These are phyloP conservation scores for Kingdonia uniflora DNA, from an alignment of 164 flowering plant species.

Conservation along the genomic window DNA sequence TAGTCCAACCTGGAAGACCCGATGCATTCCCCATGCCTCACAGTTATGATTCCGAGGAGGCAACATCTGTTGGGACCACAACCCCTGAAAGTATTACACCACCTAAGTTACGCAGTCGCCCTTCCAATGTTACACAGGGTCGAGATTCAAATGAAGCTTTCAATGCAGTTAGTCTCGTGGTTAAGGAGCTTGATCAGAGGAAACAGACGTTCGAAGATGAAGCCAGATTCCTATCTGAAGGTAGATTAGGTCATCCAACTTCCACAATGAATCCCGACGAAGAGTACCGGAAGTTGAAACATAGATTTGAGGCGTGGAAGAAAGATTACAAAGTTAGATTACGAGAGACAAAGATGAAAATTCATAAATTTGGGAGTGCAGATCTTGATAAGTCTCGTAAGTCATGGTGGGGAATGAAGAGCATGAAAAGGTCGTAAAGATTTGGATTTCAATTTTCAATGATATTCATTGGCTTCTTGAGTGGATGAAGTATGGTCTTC, in stretches of 20 bases:
- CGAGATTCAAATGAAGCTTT: conserved; percentile 33
- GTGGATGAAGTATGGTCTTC: too few species aligned
- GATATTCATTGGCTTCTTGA: too few species aligned
- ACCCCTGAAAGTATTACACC: conserved; percentile 59
- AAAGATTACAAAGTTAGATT: conserved; percentile 67
- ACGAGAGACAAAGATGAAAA: conserved; percentile 41
- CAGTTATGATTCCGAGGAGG: conserved; percentile 57
- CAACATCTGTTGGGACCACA: conserved; percentile 34
- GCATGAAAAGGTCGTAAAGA: conserved; percentile 12
- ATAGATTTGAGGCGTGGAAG: conserved; percentile 66
- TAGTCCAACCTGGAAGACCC: conserved; percentile 35
- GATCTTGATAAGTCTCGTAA: conserved; percentile 32
- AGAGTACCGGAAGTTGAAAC: conserved; percentile 55
- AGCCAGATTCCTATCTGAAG: conserved; percentile 40
- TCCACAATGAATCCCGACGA: conserved; percentile 30
- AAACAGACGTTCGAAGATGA: conserved; percentile 62
- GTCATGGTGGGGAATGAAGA: conserved; percentile 73
- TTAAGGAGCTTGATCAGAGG: conserved; percentile 62
- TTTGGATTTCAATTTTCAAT: background rate
- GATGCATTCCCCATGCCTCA: conserved; percentile 34
- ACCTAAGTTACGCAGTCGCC: conserved; percentile 15
- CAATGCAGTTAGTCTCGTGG: conserved; percentile 31
- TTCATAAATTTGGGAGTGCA: conserved; percentile 43
- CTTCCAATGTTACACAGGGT: conserved; percentile 18
- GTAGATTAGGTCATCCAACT: conserved; percentile 27